Percentiles rank a stretch among this genome's conserved stretches.
Conservation (phyloP, 257 asterid species). For the Solanum chiquidenum region DNA sequence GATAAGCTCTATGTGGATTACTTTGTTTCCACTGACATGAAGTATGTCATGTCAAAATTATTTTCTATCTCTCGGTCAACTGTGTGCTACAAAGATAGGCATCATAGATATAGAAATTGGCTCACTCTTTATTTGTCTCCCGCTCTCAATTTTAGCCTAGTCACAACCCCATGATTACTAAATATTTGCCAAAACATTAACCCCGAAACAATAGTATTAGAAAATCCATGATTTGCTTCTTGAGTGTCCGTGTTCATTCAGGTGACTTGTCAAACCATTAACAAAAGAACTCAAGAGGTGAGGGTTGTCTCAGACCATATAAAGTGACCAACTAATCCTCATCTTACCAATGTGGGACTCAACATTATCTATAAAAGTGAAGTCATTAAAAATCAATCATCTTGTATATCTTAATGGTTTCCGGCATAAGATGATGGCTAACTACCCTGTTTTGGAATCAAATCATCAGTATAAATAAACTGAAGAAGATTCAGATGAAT, state of each 20-base stretch:
- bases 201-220: background rate
- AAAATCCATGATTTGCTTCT: background rate
- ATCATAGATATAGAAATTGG: background rate
- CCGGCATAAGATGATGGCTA: background rate
- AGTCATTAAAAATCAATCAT: background rate
- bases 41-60: background rate
- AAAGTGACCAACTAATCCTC: background rate
- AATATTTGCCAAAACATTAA: background rate
- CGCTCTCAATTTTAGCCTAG: background rate
- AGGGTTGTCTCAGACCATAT: background rate
- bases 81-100: background rate
- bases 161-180: background rate
- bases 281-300: background rate
- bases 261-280: background rate
- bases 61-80: background rate
- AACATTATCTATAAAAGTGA: background rate
- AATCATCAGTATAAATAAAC: background rate
- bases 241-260: background rate
- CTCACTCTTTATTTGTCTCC: background rate
- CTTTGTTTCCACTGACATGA: background rate
- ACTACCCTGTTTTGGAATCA: background rate
- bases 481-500: background rate
- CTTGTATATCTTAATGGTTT: background rate
- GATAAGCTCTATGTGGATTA: background rate
- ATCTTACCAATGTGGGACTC: background rate